A percentile compares a stretch with the other conserved stretches of the same genome.
Evolutionary conservation across 2,329 filamentous ascomycete genomes (phyloP).

Genomic region (Neobulgaria alba): DNA sequence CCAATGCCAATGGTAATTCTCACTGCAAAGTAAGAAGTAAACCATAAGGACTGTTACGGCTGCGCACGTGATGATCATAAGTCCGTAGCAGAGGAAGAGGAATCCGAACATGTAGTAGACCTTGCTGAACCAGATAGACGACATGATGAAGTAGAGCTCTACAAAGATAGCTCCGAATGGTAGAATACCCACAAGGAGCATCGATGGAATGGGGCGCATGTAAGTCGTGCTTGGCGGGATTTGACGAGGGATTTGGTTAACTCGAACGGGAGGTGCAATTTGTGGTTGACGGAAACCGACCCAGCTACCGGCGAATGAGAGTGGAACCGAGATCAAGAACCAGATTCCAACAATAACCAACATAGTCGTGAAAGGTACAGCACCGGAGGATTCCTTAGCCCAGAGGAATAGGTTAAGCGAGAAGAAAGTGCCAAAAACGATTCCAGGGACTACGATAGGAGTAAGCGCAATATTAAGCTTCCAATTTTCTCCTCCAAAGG

Average conservation of each 20-base stretch:
- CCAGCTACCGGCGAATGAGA: constrained; percentile 88
- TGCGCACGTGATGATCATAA: constrained; percentile 94
- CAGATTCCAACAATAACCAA: constrained; percentile 86
- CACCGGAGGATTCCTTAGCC: constrained; percentile 84
- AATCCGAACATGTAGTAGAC: constrained; percentile 99
- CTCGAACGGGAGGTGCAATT: constrained; percentile 75
- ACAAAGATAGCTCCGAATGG: constrained; percentile 97
- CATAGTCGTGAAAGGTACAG: constrained; percentile 96
- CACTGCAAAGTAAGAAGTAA: constrained; percentile 90
- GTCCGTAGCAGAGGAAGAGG: constrained; percentile 90
- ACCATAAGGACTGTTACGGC: constrained; percentile 89
- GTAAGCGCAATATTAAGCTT: constrained; percentile 88
- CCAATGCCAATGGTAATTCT: constrained; percentile 99
- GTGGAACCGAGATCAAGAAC: constrained; percentile 92
- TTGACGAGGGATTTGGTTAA: constrained; percentile 96
- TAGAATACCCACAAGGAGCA: constrained; percentile 83
- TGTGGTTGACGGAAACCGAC: constrained; percentile 71
- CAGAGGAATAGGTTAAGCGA: constrained; percentile 93
- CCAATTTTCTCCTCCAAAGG: constrained; percentile 86
- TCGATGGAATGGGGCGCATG: constrained; percentile 77
- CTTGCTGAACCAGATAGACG: constrained; percentile 94
- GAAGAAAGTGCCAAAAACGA: constrained; percentile 87
- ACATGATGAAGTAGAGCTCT: constrained; percentile 99
- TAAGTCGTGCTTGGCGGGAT: constrained; percentile 81
- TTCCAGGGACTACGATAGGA: constrained; percentile 72